Conservation (phyloP, 139 green algal species). For the Picochlorum sp. region DNA sequence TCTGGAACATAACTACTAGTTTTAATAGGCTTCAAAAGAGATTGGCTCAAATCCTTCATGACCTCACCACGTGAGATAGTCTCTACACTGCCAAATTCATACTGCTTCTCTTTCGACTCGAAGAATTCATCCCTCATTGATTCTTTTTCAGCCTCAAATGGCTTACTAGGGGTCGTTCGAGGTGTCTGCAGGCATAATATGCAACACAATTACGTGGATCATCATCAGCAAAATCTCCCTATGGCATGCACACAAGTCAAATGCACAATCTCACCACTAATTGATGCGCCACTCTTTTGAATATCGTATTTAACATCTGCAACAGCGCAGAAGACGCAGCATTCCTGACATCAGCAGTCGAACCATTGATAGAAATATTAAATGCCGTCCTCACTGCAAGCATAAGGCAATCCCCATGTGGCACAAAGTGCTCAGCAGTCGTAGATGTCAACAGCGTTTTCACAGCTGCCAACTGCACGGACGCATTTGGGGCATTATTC, state of each 20-base stretch:
- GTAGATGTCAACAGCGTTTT: conserved; percentile 68
- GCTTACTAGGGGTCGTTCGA: too few relatives aligned
- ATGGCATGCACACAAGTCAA: too few relatives aligned
- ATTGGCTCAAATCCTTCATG: too few relatives aligned
- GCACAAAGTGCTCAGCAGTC: conserved; percentile 81
- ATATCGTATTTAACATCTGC: conserved; percentile 78
- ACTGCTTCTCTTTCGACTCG: too few relatives aligned
- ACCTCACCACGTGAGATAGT: neutral
- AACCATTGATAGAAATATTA: conserved; percentile 70
- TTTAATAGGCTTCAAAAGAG: too few relatives aligned
- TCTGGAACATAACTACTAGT: neutral
- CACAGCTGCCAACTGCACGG: conserved; percentile 60
- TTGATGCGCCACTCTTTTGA: conserved; percentile 60
- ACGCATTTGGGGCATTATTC: conserved; percentile 34
- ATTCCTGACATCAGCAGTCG: conserved; percentile 51
- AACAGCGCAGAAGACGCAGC: conserved; percentile 72
- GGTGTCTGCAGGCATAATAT: too few relatives aligned
- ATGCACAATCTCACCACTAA: too few relatives aligned
- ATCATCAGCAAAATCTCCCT: too few relatives aligned
- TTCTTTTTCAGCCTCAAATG: too few relatives aligned
- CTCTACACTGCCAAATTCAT: too few relatives aligned
- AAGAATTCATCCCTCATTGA: too few relatives aligned
- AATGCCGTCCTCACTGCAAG: conserved; percentile 68
- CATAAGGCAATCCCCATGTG: conserved; percentile 78
- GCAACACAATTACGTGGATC: too few relatives aligned